These are phyloP conservation scores for Chenopodium berlandieri DNA, from an alignment of 148 eudicot genomes.

Conservation along the genomic window DNA sequence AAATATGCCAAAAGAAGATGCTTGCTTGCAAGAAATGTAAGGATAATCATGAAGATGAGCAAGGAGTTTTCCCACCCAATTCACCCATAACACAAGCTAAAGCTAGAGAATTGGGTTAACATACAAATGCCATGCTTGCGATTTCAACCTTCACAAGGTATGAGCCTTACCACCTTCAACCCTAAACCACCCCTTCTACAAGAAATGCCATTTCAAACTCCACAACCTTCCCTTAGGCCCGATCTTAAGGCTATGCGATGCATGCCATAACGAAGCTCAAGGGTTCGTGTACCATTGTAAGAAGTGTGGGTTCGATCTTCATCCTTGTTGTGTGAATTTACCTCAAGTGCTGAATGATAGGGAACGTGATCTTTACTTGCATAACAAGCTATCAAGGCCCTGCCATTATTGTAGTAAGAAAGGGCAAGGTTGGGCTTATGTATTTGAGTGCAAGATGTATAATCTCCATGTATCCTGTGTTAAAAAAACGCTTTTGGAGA, in stretches of 20 bases:
- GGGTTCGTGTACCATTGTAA: slow-evolving; percentile 46
- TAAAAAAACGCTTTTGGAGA: slow-evolving; percentile 33
- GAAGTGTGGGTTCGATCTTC: slow-evolving; percentile 37
- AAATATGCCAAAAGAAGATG: neutral
- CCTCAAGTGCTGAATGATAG: slow-evolving; percentile 37
- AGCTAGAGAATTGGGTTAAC: slow-evolving; percentile 33
- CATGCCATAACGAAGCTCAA: slow-evolving; percentile 26
- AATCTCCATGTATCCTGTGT: slow-evolving; percentile 37
- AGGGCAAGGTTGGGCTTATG: slow-evolving; percentile 39
- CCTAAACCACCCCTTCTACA: slow-evolving; percentile 40
- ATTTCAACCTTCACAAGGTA: slow-evolving; percentile 35
- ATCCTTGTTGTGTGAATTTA: slow-evolving; percentile 37
- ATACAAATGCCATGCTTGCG: slow-evolving; percentile 28
- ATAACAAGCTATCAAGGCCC: slow-evolving; percentile 33
- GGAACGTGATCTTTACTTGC: slow-evolving; percentile 26
- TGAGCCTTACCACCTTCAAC: slow-evolving; percentile 24
- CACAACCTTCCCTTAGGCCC: slow-evolving; percentile 28
- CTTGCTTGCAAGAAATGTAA: slow-evolving; percentile 16
- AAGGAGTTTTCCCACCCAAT: slow-evolving; percentile 26
- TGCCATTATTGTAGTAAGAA: slow-evolving; percentile 38
- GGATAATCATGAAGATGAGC: slow-evolving; percentile 20
- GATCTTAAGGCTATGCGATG: slow-evolving; percentile 29
- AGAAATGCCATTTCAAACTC: slow-evolving; percentile 37
- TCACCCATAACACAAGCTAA: slow-evolving; percentile 40
- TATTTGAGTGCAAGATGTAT: slow-evolving; percentile 34